These are phyloP conservation scores for Penicillium ucsense DNA, from an alignment of 495 filamentous ascomycete species.

Conservation along the genomic window DNA sequence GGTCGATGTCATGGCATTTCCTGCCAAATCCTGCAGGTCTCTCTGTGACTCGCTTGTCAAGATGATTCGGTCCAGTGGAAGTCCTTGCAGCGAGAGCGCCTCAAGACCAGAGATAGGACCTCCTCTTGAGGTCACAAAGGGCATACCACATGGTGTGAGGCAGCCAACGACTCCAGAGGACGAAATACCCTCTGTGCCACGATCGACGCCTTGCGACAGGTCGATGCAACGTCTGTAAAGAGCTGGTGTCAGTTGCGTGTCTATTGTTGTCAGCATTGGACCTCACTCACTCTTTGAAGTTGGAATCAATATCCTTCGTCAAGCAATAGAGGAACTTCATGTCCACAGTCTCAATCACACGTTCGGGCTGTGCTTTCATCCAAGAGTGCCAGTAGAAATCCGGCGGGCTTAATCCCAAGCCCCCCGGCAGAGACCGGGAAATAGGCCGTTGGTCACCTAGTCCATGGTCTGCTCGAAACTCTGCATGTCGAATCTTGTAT, in stretches of 20 bases:
- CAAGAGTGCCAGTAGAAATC: constrained; percentile 47
- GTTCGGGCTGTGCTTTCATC: constrained; percentile 38
- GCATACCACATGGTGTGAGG: constrained; percentile 59
- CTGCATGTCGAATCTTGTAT: constrained; percentile 47
- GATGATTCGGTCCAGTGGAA: constrained; percentile 53
- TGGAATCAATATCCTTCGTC: constrained; percentile 42
- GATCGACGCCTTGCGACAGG: constrained; percentile 68
- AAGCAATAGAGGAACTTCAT: constrained; percentile 44
- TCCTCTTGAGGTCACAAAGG: constrained; percentile 52
- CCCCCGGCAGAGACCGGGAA: constrained; percentile 46
- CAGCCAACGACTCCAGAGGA: constrained; percentile 55
- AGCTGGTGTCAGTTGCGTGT: not conserved
- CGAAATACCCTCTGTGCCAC: constrained; percentile 33
- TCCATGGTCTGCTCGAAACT: constrained; percentile 31
- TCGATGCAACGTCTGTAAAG: constrained; percentile 46
- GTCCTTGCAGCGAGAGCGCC: constrained; percentile 58
- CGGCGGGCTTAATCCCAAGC: constrained; percentile 33
- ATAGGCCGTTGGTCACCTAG: constrained; percentile 46
- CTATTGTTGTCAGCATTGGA: not conserved
- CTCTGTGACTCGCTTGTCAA: constrained; percentile 54
- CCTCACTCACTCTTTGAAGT: constrained; percentile 50
- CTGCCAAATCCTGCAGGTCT: constrained; percentile 63
- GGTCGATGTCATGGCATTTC: constrained; percentile 77
- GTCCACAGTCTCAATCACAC: constrained; percentile 62
- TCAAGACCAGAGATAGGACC: constrained; percentile 58